Percentiles rank a stretch among this genome's conserved stretches.
phyloP scores from a whole-genome alignment of 2,329 filamentous ascomycete species.

The Penicillium sp. region DNA sequence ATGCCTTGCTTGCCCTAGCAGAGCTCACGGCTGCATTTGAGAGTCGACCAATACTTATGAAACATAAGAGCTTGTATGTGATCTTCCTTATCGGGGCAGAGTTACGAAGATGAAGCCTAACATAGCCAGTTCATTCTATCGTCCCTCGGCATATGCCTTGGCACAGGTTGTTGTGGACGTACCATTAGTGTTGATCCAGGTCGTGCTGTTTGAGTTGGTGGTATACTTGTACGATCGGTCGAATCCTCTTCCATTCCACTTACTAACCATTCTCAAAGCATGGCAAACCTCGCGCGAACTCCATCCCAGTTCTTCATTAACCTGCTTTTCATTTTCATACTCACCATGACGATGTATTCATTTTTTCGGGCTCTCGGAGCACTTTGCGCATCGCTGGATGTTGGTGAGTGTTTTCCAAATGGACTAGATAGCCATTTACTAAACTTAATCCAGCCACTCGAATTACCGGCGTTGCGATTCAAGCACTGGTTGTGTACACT shows the following conservation, averaged over 20 bases:
- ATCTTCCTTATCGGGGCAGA: neutral
- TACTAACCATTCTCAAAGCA: slow-evolving; percentile 28
- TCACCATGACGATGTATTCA: slow-evolving; percentile 53
- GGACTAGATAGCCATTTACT: neutral
- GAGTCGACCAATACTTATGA: slow-evolving; percentile 60
- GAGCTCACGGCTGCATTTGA: slow-evolving; percentile 59
- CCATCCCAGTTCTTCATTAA: slow-evolving; percentile 60
- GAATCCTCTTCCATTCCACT: neutral
- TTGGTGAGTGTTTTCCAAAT: slow-evolving; percentile 33
- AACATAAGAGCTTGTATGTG: slow-evolving; percentile 60
- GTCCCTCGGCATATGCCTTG: slow-evolving; percentile 55
- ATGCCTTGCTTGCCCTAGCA: slow-evolving; percentile 56
- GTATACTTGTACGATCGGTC: slow-evolving; percentile 50
- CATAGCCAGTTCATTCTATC: slow-evolving; percentile 54
- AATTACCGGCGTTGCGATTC: slow-evolving; percentile 47
- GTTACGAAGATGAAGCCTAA: slow-evolving; percentile 5
- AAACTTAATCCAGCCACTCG: slow-evolving; percentile 36
- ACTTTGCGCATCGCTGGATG: slow-evolving; percentile 47
- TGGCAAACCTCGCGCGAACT: slow-evolving; percentile 53
- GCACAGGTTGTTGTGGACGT: slow-evolving; percentile 56
- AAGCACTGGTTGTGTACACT: slow-evolving; percentile 56
- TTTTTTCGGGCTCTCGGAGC: slow-evolving; percentile 51
- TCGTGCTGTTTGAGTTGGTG: slow-evolving; percentile 55
- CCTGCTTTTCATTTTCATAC: slow-evolving; percentile 50
- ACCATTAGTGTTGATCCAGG: slow-evolving; percentile 55